phyloP scores from a whole-genome alignment of 768 basidiomycete species.

The Lentinula aciculospora region DNA sequence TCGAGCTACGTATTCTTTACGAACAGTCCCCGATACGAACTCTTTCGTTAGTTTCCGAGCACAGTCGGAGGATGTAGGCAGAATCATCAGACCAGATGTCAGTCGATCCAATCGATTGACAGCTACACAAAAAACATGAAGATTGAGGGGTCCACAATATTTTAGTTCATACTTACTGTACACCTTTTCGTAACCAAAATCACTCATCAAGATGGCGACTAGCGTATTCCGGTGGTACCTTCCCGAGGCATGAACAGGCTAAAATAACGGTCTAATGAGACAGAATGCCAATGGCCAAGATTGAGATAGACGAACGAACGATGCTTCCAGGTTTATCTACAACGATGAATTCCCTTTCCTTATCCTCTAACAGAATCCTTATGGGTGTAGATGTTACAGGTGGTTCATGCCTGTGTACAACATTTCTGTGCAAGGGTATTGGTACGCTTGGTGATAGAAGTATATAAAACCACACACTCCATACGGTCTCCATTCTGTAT shows the following conservation, averaged over 20 bases:
- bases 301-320: slow-evolving; percentile 45
- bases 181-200: slow-evolving; percentile 76
- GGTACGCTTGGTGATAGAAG: neutral
- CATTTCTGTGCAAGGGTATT: slow-evolving; percentile 49
- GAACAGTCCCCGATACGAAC: slow-evolving; percentile 75
- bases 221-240: slow-evolving; percentile 87
- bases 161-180: slow-evolving; percentile 59
- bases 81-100: slow-evolving; percentile 93
- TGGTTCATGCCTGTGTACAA: slow-evolving; percentile 96
- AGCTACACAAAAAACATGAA: slow-evolving; percentile 41
- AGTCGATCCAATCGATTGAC: slow-evolving; percentile 92
- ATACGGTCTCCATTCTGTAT: slow-evolving; percentile 85
- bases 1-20: slow-evolving; percentile 91
- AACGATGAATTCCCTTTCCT: slow-evolving; percentile 77
- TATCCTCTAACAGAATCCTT: slow-evolving; percentile 72
- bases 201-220: slow-evolving; percentile 77
- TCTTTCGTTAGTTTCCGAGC: slow-evolving; percentile 72
- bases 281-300: slow-evolving; percentile 10
- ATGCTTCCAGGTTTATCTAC: slow-evolving; percentile 97
- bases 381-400: slow-evolving; percentile 85
- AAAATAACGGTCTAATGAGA: slow-evolving; percentile 7
- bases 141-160: neutral
- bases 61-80: slow-evolving; percentile 67
- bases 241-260: slow-evolving; percentile 93
- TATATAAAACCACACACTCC: slow-evolving; percentile 50